A percentile compares a stretch with the other conserved stretches of the same genome.
Conservation (phyloP, 306 rosid genomes). For the Betula pendula region DNA sequence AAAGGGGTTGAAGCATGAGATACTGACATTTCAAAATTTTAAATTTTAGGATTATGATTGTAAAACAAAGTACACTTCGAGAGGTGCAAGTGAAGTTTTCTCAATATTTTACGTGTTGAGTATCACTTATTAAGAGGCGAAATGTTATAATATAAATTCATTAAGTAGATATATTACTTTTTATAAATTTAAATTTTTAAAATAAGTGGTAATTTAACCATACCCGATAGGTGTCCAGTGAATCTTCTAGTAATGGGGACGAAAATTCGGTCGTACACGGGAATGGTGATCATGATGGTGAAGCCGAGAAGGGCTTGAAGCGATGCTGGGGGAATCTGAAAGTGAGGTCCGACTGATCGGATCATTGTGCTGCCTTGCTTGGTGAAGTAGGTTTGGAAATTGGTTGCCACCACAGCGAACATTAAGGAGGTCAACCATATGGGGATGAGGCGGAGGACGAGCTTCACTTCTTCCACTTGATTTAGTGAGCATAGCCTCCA, state of each 20-base stretch:
- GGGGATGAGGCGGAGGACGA: conserved; percentile 34
- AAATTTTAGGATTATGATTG: no score
- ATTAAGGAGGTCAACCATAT: conserved; percentile 41
- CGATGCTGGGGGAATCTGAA: conserved; percentile 39
- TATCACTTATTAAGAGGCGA: no score
- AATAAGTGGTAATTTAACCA: no score
- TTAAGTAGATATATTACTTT: no score
- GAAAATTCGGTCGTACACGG: conserved; percentile 35
- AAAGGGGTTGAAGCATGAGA: no score
- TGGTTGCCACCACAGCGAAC: conserved; percentile 29
- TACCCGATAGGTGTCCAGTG: conserved; percentile 28
- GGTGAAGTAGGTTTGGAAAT: conserved; percentile 38
- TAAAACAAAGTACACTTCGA: no score
- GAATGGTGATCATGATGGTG: conserved; percentile 23
- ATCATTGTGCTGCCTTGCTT: conserved; percentile 45
- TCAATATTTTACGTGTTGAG: no score
- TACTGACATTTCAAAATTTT: no score
- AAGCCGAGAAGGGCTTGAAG: conserved; percentile 37
- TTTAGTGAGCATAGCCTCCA: conserved; percentile 44
- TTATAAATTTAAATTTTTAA: no score
- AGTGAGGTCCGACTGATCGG: conserved; percentile 34
- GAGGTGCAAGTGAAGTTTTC: no score
- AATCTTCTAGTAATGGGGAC: conserved; percentile 26
- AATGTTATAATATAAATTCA: no score
- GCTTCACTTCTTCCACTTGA: conserved; percentile 53